phyloP scores from a whole-genome alignment of 176 grass and related monocot species.

The Carex scoparia region DNA sequence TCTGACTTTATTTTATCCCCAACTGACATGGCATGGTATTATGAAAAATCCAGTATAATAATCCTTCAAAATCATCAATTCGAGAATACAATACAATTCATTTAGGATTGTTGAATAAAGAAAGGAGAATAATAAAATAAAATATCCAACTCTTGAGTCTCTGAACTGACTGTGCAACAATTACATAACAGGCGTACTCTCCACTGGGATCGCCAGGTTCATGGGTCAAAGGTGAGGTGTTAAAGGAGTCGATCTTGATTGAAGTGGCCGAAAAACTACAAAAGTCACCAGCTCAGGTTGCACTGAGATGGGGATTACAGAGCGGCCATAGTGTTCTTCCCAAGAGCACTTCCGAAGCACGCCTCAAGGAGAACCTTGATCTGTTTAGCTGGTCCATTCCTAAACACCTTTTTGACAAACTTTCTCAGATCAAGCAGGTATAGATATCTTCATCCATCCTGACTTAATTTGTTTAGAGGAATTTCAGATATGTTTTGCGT shows the following conservation, averaged over 20 bases:
- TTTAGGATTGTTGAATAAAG: not conserved
- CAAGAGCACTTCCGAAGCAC: constrained; percentile 47
- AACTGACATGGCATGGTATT: not conserved
- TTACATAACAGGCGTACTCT: constrained; percentile 42
- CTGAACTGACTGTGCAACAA: not conserved
- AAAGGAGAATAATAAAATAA: not conserved
- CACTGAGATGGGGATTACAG: constrained; percentile 55
- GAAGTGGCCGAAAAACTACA: constrained; percentile 41
- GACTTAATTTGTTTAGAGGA: not conserved
- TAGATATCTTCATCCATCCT: not conserved
- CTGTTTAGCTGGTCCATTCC: constrained; percentile 60
- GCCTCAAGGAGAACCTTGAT: constrained; percentile 48
- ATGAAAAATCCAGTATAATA: not conserved
- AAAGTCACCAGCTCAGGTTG: constrained; percentile 59
- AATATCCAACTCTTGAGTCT: not conserved
- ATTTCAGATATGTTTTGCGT: not conserved
- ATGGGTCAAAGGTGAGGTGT: constrained; percentile 35
- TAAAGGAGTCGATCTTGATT: constrained; percentile 37
- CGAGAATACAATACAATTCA: not conserved
- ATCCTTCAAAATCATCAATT: not conserved
- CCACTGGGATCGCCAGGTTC: constrained; percentile 58
- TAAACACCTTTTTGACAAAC: constrained; percentile 34
- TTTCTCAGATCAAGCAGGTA: constrained; percentile 55
- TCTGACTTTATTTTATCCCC: not conserved
- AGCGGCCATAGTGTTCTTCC: constrained; percentile 61